Conservation (phyloP, 345 rosid species). For the Salix viminalis region DNA sequence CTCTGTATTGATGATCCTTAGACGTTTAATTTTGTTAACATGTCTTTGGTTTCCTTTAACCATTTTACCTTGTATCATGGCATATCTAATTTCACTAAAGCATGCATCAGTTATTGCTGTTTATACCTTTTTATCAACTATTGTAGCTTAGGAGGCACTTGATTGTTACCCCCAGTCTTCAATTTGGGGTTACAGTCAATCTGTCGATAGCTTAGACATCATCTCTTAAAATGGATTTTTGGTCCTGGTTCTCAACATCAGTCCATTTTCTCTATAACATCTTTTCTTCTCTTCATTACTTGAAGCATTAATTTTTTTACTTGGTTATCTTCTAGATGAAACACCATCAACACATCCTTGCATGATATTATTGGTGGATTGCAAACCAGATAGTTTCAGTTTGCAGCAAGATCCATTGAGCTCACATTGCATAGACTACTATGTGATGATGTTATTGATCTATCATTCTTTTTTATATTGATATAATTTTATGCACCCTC, state of each 20-base stretch:
- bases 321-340: background rate
- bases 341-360: background rate
- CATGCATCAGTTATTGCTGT: background rate
- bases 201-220: background rate
- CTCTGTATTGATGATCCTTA: background rate
- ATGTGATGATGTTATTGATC: background rate
- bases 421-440: background rate
- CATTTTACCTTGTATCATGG: background rate
- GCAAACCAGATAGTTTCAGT: background rate
- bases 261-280: background rate
- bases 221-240: background rate
- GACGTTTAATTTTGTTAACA: background rate
- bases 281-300: background rate
- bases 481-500: background rate
- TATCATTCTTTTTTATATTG: background rate
- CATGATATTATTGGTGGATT: background rate
- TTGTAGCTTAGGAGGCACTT: background rate
- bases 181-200: background rate
- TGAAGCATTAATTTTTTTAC: background rate
- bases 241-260: background rate
- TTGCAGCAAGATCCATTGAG: background rate
- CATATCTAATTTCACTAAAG: background rate
- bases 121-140: background rate
- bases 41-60: background rate
- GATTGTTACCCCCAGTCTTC: background rate